phyloP scores from a whole-genome alignment of 768 basidiomycete species.

The Agrocybe chaxingu region DNA sequence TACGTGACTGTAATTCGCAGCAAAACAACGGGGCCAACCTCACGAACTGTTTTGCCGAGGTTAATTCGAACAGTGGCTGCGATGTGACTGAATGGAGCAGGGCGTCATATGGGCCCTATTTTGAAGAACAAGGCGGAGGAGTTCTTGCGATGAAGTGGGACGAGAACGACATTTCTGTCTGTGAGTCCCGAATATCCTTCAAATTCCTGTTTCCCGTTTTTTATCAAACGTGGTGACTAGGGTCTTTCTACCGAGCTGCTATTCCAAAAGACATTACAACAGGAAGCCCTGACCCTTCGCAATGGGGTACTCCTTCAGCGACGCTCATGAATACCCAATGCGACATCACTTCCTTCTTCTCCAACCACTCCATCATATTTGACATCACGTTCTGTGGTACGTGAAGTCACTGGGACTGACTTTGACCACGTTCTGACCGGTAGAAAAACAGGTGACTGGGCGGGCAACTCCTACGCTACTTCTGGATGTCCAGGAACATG shows the following conservation, averaged over 20 bases:
- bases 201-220: neutral
- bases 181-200: conserved; percentile 39
- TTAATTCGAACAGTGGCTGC: conserved; percentile 68
- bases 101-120: conserved; percentile 80
- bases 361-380: conserved; percentile 72
- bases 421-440: neutral
- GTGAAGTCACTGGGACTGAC: conserved; percentile 7
- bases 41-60: conserved; percentile 49
- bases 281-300: conserved; percentile 60
- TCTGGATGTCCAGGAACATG: conserved; percentile 76
- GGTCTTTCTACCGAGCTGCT: conserved; percentile 81
- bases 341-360: conserved; percentile 55
- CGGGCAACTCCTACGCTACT: conserved; percentile 72
- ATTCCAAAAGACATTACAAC: conserved; percentile 63
- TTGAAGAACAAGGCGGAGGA: conserved; percentile 78
- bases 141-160: conserved; percentile 93
- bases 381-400: conserved; percentile 83
- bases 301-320: conserved; percentile 71
- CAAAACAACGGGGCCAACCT: conserved; percentile 46
- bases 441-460: conserved; percentile 64
- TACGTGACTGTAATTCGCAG: neutral
- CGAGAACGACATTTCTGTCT: conserved; percentile 67
- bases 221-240: conserved; percentile 27
- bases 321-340: conserved; percentile 50
- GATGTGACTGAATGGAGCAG: conserved; percentile 76